These are phyloP conservation scores for Thinopyrum obtusiflorum DNA, from an alignment of 202 grass and related monocot species.

Conservation along the genomic window DNA sequence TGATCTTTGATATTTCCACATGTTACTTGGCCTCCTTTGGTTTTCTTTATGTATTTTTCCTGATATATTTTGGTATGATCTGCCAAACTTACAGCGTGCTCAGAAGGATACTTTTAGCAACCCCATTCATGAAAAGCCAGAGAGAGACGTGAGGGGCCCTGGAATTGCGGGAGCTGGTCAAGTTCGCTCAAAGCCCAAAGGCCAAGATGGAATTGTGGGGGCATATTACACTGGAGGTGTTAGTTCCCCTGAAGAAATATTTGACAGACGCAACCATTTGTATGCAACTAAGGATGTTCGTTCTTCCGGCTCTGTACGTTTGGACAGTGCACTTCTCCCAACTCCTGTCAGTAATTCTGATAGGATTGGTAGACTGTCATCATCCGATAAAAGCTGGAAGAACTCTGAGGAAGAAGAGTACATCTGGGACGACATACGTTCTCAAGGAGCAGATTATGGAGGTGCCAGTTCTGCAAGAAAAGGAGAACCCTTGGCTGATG, in stretches of 20 bases:
- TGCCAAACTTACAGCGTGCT: slow-evolving; percentile 43
- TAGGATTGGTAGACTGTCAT: slow-evolving; percentile 45
- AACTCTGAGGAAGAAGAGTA: slow-evolving; percentile 97
- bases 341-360: slow-evolving; percentile 40
- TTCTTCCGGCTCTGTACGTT: slow-evolving; percentile 41
- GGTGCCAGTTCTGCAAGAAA: slow-evolving; percentile 45
- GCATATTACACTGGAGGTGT: slow-evolving; percentile 38
- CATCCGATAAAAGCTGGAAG: slow-evolving; percentile 84
- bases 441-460: slow-evolving; percentile 43
- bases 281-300: slow-evolving; percentile 48
- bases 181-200: slow-evolving; percentile 48
- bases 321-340: slow-evolving; percentile 44
- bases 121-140: slow-evolving; percentile 53
- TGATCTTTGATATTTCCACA: slow-evolving; percentile 4
- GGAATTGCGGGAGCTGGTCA: slow-evolving; percentile 46
- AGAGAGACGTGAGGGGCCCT: slow-evolving; percentile 41
- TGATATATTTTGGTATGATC: slow-evolving; percentile 30
- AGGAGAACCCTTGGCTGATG: slow-evolving; percentile 49
- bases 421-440: slow-evolving; percentile 79
- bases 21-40: neutral
- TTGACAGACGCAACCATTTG: slow-evolving; percentile 40
- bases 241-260: slow-evolving; percentile 42
- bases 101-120: slow-evolving; percentile 47
- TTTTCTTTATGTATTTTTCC: neutral
- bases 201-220: slow-evolving; percentile 42